phyloP scores from a whole-genome alignment of 2,329 filamentous ascomycete genomes.

The Neofusicoccum sp. region DNA sequence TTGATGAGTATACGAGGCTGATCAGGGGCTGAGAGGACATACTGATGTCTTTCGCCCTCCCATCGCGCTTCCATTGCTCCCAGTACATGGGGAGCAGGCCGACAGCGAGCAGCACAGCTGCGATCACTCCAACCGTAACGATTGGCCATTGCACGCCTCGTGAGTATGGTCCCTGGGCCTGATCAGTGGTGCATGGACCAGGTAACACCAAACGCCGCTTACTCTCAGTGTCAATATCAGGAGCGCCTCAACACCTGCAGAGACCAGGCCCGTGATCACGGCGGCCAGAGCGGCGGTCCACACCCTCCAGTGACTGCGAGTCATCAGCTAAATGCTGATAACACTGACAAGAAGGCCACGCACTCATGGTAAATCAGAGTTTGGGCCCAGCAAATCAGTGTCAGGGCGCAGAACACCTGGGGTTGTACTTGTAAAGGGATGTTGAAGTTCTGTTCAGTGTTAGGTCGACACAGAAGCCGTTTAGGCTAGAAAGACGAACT shows the following conservation, averaged over 20 bases:
- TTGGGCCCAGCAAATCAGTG: slow-evolving; percentile 56
- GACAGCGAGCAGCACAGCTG: slow-evolving; percentile 58
- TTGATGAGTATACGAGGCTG: background rate
- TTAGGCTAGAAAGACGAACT: slow-evolving; percentile 30
- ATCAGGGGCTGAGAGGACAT: slow-evolving; percentile 24
- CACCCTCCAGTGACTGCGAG: slow-evolving; percentile 47
- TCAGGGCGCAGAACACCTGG: slow-evolving; percentile 55
- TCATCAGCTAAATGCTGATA: slow-evolving; percentile 27
- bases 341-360: background rate
- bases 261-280: slow-evolving; percentile 44
- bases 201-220: slow-evolving; percentile 24
- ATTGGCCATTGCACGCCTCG: slow-evolving; percentile 58
- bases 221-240: slow-evolving; percentile 61
- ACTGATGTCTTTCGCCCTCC: slow-evolving; percentile 65
- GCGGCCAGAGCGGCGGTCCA: slow-evolving; percentile 52
- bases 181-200: background rate
- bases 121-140: slow-evolving; percentile 59
- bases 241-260: slow-evolving; percentile 58
- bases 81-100: slow-evolving; percentile 64
- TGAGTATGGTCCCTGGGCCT: slow-evolving; percentile 54
- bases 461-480: background rate
- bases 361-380: slow-evolving; percentile 56
- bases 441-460: slow-evolving; percentile 53
- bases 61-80: slow-evolving; percentile 63
- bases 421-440: slow-evolving; percentile 58